Conservation (phyloP, 2,329 filamentous ascomycete species). For the Cryphonectria nitschkei region DNA sequence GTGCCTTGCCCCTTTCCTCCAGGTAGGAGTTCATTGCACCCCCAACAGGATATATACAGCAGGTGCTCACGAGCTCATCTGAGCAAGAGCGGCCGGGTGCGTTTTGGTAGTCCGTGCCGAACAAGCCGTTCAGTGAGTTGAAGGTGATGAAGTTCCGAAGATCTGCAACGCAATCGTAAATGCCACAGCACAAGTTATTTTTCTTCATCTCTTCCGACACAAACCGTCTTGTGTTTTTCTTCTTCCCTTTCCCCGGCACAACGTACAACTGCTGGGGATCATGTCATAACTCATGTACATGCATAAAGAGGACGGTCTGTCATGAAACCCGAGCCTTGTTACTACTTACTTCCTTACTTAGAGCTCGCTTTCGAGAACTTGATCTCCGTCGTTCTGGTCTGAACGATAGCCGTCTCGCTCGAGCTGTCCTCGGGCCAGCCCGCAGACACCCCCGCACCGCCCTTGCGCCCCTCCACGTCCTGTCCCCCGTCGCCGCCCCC, state of each 20-base stretch:
- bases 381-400: background rate
- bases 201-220: too few species aligned
- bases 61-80: background rate
- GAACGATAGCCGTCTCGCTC: constrained; percentile 1
- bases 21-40: too few species aligned
- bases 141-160: background rate
- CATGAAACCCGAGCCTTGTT: background rate
- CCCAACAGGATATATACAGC: background rate
- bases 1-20: background rate
- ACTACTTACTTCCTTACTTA: background rate
- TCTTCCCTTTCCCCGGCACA: background rate
- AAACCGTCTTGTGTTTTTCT: too few species aligned
- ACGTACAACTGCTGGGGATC: background rate
- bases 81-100: background rate
- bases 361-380: background rate
- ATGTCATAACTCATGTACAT: background rate
- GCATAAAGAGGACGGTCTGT: background rate
- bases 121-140: background rate
- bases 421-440: background rate
- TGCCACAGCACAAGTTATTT: too few species aligned
- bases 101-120: background rate
- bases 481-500: background rate
- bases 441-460: background rate
- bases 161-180: too few species aligned
- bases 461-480: background rate